Conservation (phyloP, 495 filamentous ascomycete species). For the Thermothielavioides terrestris region DNA sequence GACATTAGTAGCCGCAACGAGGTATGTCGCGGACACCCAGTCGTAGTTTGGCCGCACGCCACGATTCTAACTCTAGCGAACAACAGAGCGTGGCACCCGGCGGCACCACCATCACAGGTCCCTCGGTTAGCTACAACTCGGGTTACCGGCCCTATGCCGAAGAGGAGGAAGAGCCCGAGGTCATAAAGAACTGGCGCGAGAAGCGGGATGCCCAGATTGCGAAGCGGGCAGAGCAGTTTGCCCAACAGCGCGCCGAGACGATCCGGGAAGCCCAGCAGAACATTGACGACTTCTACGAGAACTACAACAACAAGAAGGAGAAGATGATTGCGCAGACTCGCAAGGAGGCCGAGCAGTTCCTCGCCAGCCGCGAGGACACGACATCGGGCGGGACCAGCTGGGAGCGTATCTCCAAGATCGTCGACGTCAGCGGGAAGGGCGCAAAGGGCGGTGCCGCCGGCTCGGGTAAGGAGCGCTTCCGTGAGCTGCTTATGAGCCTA, state of each 20-base stretch:
- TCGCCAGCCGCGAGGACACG: slow-evolving; percentile 81
- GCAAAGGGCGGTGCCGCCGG: slow-evolving; percentile 72
- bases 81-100: slow-evolving; percentile 73
- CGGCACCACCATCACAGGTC: slow-evolving; percentile 76
- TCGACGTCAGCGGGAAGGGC: slow-evolving; percentile 93
- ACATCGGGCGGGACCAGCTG: slow-evolving; percentile 91
- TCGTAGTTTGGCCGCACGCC: neutral
- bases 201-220: slow-evolving; percentile 68
- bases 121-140: slow-evolving; percentile 61
- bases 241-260: slow-evolving; percentile 68
- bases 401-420: slow-evolving; percentile 95
- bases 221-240: slow-evolving; percentile 68
- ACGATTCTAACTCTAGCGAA: slow-evolving; percentile 17
- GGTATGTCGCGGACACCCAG: slow-evolving; percentile 40
- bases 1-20: slow-evolving; percentile 72
- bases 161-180: slow-evolving; percentile 76
- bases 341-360: slow-evolving; percentile 89
- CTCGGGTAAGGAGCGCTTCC: slow-evolving; percentile 89
- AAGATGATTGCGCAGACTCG: slow-evolving; percentile 78
- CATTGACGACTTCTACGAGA: slow-evolving; percentile 98
- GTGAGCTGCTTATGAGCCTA: slow-evolving; percentile 79
- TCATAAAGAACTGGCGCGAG: slow-evolving; percentile 87
- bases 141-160: slow-evolving; percentile 45
- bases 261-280: slow-evolving; percentile 76
- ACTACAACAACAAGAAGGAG: slow-evolving; percentile 95